Base-by-base conservation (phyloP, 805 yeast genomes). In the Candida incommunis region DNA sequence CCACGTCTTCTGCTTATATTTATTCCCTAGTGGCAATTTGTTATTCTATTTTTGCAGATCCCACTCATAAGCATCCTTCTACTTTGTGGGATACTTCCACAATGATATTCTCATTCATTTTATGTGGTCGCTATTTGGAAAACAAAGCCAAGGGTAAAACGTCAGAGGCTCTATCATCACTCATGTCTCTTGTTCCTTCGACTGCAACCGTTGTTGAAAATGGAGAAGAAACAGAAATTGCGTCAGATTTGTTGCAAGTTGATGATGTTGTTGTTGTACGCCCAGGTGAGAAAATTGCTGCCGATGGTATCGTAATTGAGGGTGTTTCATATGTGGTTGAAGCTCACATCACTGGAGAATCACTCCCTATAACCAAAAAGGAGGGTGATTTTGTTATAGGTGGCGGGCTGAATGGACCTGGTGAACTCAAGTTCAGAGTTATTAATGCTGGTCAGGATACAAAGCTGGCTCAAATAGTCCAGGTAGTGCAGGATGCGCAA, bases 131-230 rank as follows among this genome's bases (percentile, higher is more conserved):
- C 63, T 82, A 84, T 74, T 67, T 88, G 21, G 99, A 92, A 58
- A 84, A 83, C 61, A 77, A 74, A 51, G 97, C 98, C 2, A 86
- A 92, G 57, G 95, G 97, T 3, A 85, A 83, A 48, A 92, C 97
- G 0, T 84, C 96, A 0, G 74, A 84, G 2, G 94, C 97, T 0
- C 69, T 92, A 35, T 81, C 96, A 0, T 76, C 78, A 51, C 69
- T 92, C 40, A 70, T 94, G 41, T 78, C 88, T 2, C 65, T 92
- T 45, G 51, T 94, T 0, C 96, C 98, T 1, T 71, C 84, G 1
- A 68, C 71, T 2, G 88, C 96, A 52, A 64, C 71, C 0, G 76
- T 88, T 22, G 65, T 83, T 5, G 72, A 70, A 29, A 45, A 48
- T 13, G 53, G 49, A n/a, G 43, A 51, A 18, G 72, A 74, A 21